These are phyloP conservation scores for Hordeum marinum DNA, from an alignment of 176 grass and related monocot genomes.

Conservation along the genomic window DNA sequence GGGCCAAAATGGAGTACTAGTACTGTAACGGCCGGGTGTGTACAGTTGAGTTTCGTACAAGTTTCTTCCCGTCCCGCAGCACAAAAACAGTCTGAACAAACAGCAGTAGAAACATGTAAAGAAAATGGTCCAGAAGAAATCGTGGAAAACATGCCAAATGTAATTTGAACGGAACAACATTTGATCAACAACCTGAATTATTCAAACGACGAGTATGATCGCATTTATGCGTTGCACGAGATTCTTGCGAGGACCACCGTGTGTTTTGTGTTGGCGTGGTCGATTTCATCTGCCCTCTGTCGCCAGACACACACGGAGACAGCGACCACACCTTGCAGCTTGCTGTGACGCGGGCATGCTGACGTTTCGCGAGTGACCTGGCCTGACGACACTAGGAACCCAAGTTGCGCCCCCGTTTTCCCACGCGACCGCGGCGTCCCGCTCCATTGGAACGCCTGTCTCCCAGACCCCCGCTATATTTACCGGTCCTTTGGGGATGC, in stretches of 20 bases:
- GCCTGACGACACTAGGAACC: no score
- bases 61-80: neutral
- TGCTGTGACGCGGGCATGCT: no score
- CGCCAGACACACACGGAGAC: no score
- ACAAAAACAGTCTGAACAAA: neutral
- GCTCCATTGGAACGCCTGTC: neutral
- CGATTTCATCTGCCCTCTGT: no score
- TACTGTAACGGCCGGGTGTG: neutral
- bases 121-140: neutral
- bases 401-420: no score
- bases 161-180: neutral
- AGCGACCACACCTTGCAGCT: no score
- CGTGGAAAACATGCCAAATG: neutral
- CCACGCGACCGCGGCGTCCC: neutral
- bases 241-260: neutral
- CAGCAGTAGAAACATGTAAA: neutral
- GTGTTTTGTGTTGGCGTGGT: neutral
- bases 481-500: neutral
- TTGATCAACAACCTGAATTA: neutral
- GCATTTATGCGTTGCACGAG: neutral
- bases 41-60: neutral
- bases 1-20: neutral
- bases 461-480: neutral
- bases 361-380: no score
- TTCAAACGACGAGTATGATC: neutral